These are phyloP conservation scores for Magnaporthales sp. DNA, from an alignment of 2,329 filamentous ascomycete species.

Conservation along the genomic window DNA sequence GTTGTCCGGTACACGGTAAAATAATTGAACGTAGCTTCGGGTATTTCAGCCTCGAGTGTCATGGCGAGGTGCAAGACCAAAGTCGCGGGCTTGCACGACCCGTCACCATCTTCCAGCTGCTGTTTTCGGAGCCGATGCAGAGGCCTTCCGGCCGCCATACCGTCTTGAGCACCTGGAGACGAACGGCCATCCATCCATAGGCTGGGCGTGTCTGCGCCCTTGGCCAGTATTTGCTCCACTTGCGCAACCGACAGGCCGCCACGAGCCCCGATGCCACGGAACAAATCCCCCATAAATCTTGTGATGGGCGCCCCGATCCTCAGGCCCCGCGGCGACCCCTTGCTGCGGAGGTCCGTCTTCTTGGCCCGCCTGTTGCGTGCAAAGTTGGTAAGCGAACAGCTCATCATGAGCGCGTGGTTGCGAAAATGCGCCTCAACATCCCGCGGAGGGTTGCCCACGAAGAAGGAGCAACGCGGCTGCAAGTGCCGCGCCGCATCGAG, in stretches of 20 bases:
- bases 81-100: background rate
- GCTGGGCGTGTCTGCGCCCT: background rate
- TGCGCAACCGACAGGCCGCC: background rate
- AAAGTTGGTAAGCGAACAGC: background rate
- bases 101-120: background rate
- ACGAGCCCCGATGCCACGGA: background rate
- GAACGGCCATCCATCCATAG: background rate
- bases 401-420: background rate
- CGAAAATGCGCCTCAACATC: background rate
- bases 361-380: background rate
- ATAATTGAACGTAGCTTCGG: background rate
- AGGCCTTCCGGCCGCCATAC: background rate
- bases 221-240: background rate
- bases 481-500: background rate
- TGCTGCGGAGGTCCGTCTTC: background rate
- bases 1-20: background rate
- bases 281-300: background rate
- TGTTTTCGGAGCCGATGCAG: background rate
- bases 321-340: background rate
- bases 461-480: background rate
- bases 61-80: background rate
- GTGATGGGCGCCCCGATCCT: background rate
- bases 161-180: background rate
- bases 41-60: background rate
- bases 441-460: background rate